Conservation (phyloP, 805 yeast genomes). For the Ogataea ramenticola region DNA sequence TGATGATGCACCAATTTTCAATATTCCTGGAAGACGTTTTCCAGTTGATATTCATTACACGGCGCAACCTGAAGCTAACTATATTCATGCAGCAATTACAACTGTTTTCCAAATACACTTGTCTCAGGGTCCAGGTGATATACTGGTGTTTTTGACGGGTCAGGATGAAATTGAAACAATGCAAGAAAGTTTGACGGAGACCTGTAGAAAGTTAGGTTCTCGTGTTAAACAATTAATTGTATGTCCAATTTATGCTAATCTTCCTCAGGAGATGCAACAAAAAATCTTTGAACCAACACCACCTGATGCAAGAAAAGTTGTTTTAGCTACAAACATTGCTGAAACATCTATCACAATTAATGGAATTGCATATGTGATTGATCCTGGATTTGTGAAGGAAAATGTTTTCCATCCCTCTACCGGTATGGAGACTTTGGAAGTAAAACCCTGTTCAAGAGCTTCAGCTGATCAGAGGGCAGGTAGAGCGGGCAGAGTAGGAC, state of each 20-base stretch:
- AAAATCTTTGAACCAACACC: slow-evolving; percentile 87
- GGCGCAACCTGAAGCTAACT: slow-evolving; percentile 83
- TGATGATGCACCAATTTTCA: slow-evolving; percentile 75
- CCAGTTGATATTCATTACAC: slow-evolving; percentile 87
- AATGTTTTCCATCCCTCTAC: slow-evolving; percentile 81
- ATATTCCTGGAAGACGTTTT: slow-evolving; percentile 87
- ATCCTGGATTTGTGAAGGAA: slow-evolving; percentile 92
- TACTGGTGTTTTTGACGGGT: slow-evolving; percentile 86
- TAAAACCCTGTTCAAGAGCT: slow-evolving; percentile 87
- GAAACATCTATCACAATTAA: slow-evolving; percentile 95
- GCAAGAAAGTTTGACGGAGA: slow-evolving; percentile 66
- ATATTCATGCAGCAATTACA: slow-evolving; percentile 80
- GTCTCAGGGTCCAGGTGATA: slow-evolving; percentile 71
- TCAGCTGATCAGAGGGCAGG: slow-evolving; percentile 97
- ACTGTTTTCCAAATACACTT: slow-evolving; percentile 83
- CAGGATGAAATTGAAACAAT: slow-evolving; percentile 90
- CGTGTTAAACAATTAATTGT: slow-evolving; percentile 57
- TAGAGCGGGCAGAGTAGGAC: slow-evolving; percentile 96
- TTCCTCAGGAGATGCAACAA: slow-evolving; percentile 79
- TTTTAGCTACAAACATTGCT: slow-evolving; percentile 93
- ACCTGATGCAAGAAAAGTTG: slow-evolving; percentile 68
- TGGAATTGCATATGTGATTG: slow-evolving; percentile 91
- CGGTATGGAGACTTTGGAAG: slow-evolving; percentile 82
- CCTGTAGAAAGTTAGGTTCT: slow-evolving; percentile 53
- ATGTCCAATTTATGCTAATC: slow-evolving; percentile 85